Evolutionary conservation across 2,329 filamentous ascomycete species (phyloP).

Genomic region (Mycosphaerelloides madeirae): DNA sequence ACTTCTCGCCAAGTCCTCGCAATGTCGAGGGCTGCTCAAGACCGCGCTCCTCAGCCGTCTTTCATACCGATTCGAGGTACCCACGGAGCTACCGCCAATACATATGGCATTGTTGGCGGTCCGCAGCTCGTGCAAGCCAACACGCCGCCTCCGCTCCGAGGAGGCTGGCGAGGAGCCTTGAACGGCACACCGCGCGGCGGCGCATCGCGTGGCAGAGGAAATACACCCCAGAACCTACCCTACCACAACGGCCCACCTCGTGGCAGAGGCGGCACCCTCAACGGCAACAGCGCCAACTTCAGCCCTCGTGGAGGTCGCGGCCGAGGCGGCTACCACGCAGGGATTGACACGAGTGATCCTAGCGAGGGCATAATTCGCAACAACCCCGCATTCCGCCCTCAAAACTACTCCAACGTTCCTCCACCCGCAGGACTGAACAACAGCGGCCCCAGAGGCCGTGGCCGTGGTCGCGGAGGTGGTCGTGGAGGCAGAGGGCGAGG

Average conservation of each 20-base stretch:
- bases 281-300: constrained; percentile 18
- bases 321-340: constrained; percentile 39
- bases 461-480: constrained; percentile 25
- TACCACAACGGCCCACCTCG: constrained; percentile 28
- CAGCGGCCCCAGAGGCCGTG: constrained; percentile 7
- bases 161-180: constrained; percentile 56
- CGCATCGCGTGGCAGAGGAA: constrained; percentile 33
- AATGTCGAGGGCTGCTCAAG: constrained; percentile 39
- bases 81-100: constrained; percentile 36
- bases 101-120: constrained; percentile 55
- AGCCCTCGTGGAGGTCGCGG: constrained; percentile 26
- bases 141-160: constrained; percentile 54
- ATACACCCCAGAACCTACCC: constrained; percentile 16
- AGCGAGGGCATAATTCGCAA: constrained; percentile 50
- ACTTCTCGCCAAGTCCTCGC: constrained; percentile 74
- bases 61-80: constrained; percentile 25
- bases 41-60: constrained; percentile 22
- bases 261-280: constrained; percentile 32
- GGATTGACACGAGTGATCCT: constrained; percentile 48
- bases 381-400: constrained; percentile 54
- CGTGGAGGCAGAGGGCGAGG: constrained; percentile 21
- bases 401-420: constrained; percentile 50
- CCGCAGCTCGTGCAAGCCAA: constrained; percentile 56
- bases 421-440: constrained; percentile 56
- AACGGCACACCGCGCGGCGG: constrained; percentile 36